phyloP scores from a whole-genome alignment of 768 basidiomycete genomes.

The Paxillus involutus region DNA sequence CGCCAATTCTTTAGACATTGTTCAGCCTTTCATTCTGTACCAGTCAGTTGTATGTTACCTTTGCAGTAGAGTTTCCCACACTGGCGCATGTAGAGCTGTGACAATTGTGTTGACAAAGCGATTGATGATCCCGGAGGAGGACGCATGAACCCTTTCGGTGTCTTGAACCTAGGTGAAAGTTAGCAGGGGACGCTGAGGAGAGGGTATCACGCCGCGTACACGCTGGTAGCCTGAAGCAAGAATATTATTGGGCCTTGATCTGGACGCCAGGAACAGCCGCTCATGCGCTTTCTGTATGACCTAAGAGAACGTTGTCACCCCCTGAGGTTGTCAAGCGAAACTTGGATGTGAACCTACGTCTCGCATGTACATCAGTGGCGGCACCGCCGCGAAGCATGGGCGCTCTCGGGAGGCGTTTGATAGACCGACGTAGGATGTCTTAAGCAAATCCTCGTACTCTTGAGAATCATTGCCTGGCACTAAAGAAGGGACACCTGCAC shows the following conservation, averaged over 20 bases:
- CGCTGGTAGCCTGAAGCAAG: constrained; percentile 66
- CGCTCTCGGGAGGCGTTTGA: constrained; percentile 13
- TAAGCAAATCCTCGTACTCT: constrained; percentile 39
- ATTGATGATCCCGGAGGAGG: constrained; percentile 50
- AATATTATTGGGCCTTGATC: constrained; percentile 49
- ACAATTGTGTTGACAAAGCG: constrained; percentile 74
- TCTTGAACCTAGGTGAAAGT: constrained; percentile 18
- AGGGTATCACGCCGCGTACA: constrained; percentile 34
- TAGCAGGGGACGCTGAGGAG: background rate
- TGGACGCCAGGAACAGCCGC: constrained; percentile 43
- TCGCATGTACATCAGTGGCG: constrained; percentile 50
- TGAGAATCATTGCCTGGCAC: constrained; percentile 21
- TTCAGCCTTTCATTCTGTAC: background rate
- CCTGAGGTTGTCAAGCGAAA: background rate
- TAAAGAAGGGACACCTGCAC: constrained; percentile 1
- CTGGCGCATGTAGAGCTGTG: constrained; percentile 58
- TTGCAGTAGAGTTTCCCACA: constrained; percentile 66
- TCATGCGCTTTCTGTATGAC: constrained; percentile 62
- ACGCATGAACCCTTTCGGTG: constrained; percentile 38
- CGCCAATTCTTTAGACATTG: constrained; percentile 59
- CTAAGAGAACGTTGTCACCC: constrained; percentile 31
- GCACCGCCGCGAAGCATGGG: constrained; percentile 28
- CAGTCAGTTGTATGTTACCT: constrained; percentile 42
- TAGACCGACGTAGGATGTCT: constrained; percentile 46
- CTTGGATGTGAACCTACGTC: constrained; percentile 40